phyloP scores from a whole-genome alignment of 202 grass and related monocot species.

The Eragrostis tef region DNA sequence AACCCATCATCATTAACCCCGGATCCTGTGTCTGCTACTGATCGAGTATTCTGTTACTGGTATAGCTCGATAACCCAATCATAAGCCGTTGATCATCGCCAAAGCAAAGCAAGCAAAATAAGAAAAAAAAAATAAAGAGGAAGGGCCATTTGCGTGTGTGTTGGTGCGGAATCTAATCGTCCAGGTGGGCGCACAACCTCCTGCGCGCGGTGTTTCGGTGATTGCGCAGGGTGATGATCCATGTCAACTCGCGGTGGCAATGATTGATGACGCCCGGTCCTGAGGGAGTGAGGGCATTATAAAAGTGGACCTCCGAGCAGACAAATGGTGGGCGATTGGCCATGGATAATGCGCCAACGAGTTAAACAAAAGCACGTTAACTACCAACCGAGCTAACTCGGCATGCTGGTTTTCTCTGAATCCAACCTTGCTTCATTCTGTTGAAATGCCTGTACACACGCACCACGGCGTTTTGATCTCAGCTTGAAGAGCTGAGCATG shows the following conservation, averaged over 20 bases:
- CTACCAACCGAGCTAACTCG: not conserved
- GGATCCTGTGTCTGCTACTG: not conserved
- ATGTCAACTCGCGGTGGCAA: conserved; percentile 50
- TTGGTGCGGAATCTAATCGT: conserved; percentile 52
- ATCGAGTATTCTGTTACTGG: conserved; percentile 15
- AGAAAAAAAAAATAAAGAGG: not conserved
- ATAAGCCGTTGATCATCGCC: conserved; percentile 44
- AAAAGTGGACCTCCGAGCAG: conserved; percentile 38
- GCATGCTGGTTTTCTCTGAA: not conserved
- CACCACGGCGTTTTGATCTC: not conserved
- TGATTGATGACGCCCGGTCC: conserved; percentile 47
- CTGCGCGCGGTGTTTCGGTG: conserved; percentile 29
- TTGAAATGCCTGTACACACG: not conserved
- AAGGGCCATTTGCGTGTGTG: conserved; percentile 3
- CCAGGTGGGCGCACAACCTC: conserved; percentile 48
- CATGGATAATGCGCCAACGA: conserved; percentile 3
- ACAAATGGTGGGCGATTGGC: conserved; percentile 18
- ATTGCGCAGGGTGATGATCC: conserved; percentile 51
- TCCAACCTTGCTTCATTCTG: not conserved
- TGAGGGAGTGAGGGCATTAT: conserved; percentile 33
- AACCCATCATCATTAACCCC: conserved; percentile 35
- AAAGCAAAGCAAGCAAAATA: conserved; percentile 38
- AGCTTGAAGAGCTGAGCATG: conserved; percentile 4
- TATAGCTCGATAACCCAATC: conserved; percentile 38
- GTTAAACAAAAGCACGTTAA: conserved; percentile 10